Conservation (phyloP, 371 early-diverging fungal species). For the Fennellomyces sp. region DNA sequence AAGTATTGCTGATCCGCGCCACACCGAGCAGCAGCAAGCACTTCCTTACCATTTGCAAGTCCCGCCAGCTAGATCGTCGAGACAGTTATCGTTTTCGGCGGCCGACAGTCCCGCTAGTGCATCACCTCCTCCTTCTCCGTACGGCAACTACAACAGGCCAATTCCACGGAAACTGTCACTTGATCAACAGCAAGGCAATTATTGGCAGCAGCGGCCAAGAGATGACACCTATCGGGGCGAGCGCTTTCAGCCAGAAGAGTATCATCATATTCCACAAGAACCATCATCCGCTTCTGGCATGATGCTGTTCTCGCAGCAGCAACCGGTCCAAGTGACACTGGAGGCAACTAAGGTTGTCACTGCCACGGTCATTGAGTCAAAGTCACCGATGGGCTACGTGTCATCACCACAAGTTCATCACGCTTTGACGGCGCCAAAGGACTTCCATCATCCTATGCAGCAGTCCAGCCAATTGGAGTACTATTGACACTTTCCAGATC, state of each 20-base stretch:
- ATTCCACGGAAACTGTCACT: neutral
- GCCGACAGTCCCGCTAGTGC: neutral
- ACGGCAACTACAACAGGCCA: neutral
- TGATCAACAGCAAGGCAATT: neutral
- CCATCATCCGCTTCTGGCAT: neutral
- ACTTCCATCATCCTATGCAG: constrained; percentile 2
- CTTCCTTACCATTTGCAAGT: neutral
- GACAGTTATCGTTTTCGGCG: neutral
- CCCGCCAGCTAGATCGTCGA: neutral
- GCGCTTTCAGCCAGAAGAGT: neutral
- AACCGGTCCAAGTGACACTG: neutral
- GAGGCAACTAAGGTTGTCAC: neutral
- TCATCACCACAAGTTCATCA: neutral
- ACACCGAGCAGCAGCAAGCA: neutral
- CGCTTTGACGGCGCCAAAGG: neutral
- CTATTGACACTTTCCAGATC: neutral
- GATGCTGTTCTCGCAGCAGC: neutral
- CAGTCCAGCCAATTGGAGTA: neutral
- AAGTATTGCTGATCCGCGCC: neutral
- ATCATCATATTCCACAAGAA: neutral
- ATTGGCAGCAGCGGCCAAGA: neutral
- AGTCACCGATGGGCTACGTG: neutral
- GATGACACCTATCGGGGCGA: neutral
- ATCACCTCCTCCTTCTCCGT: neutral
- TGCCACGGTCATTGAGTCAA: neutral